These are phyloP conservation scores for Amyloporia xantha DNA, from an alignment of 768 basidiomycete genomes.

Conservation along the genomic window DNA sequence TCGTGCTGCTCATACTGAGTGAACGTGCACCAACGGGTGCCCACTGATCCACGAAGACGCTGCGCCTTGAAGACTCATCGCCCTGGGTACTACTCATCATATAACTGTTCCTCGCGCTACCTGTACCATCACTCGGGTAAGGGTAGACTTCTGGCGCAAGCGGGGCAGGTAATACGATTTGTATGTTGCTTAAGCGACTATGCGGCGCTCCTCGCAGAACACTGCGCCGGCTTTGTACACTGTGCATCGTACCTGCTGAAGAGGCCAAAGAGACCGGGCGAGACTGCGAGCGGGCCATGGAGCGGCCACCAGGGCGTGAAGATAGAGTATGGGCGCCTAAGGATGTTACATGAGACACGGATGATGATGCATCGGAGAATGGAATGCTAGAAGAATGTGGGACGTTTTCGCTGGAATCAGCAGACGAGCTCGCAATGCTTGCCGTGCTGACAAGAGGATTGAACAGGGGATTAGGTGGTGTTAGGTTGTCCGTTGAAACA, in stretches of 20 bases:
- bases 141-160: conserved; percentile 36
- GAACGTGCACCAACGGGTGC: conserved; percentile 7
- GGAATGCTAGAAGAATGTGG: conserved; percentile 10
- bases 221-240: conserved; percentile 26
- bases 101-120: conserved; percentile 2
- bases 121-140: background rate
- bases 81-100: background rate
- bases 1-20: conserved; percentile 3
- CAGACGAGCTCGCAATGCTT: conserved; percentile 10
- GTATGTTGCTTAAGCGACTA: conserved; percentile 49
- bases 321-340: conserved; percentile 6
- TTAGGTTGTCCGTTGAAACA: conserved; percentile 8
- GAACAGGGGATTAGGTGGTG: conserved; percentile 17
- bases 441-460: conserved; percentile 14
- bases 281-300: conserved; percentile 17
- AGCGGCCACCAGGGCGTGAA: conserved; percentile 12
- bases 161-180: conserved; percentile 64
- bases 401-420: conserved; percentile 5
- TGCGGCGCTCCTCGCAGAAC: conserved; percentile 56
- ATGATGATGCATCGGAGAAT: conserved; percentile 17
- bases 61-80: conserved; percentile 1
- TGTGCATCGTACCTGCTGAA: conserved; percentile 26
- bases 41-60: conserved; percentile 13
- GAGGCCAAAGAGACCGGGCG: conserved; percentile 36
- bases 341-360: conserved; percentile 9